Percentiles rank a stretch among this genome's conserved stretches.
Evolutionary conservation across 768 basidiomycete genomes (phyloP).

Genomic region (Epithele typhae): DNA sequence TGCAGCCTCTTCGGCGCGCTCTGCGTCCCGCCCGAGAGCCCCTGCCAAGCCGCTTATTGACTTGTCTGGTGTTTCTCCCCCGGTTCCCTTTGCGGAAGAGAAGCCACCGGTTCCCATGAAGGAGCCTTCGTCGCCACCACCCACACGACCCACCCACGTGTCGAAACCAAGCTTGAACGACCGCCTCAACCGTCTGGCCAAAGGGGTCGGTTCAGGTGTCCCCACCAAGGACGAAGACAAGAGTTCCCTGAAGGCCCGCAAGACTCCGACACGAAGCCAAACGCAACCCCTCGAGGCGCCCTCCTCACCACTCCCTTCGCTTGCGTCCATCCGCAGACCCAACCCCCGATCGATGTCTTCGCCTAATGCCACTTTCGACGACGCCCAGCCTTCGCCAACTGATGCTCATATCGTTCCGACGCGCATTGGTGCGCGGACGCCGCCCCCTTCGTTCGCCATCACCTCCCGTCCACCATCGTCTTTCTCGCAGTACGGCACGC

Average conservation of each 20-base stretch:
- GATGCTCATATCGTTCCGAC: conserved; percentile 28
- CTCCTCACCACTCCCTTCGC: conserved; percentile 12
- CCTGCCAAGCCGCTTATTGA: conserved; percentile 44
- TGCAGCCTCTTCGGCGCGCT: conserved; percentile 35
- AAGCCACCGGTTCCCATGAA: conserved; percentile 13
- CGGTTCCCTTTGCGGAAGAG: conserved; percentile 8
- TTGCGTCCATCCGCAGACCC: conserved; percentile 7
- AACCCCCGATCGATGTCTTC: conserved; percentile 22
- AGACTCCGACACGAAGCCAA: conserved; percentile 21
- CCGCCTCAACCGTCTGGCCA: conserved; percentile 22
- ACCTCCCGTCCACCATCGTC: conserved; percentile 31
- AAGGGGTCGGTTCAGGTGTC: too few relatives aligned
- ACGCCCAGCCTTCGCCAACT: conserved; percentile 16
- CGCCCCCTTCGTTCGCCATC: conserved; percentile 30
- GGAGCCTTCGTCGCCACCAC: conserved; percentile 8
- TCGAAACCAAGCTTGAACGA: conserved; percentile 24
- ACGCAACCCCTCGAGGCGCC: conserved; percentile 17
- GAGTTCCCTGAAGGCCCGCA: conserved; percentile 9
- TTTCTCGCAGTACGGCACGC: conserved; percentile 14
- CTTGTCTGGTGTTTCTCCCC: conserved; percentile 19
- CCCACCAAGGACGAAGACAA: conserved; percentile 8
- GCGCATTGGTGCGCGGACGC: conserved; percentile 27
- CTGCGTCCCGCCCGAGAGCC: conserved; percentile 19
- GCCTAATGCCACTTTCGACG: conserved; percentile 24
- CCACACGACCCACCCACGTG: conserved; percentile 9